A percentile compares a stretch with the other conserved stretches of the same genome.
phyloP scores from a whole-genome alignment of 2,329 filamentous ascomycete species.

The Cryphonectria naterciae region DNA sequence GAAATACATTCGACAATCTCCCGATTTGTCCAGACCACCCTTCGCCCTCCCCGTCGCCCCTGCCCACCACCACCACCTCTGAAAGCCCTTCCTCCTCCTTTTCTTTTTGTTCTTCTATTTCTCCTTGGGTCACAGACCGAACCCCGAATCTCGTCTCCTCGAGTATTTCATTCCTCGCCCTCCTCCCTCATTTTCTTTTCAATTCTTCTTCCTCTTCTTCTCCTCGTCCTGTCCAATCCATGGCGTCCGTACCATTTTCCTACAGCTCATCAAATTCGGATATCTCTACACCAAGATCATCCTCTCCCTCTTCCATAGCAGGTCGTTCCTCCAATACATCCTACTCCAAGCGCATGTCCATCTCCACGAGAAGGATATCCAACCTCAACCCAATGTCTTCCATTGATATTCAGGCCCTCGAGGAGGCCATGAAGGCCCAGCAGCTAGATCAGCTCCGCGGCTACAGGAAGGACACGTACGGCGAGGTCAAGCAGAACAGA shows the following conservation, averaged over 20 bases:
- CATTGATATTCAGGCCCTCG: constrained; percentile 60
- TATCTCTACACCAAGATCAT: constrained; percentile 59
- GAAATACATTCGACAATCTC: constrained; percentile 11
- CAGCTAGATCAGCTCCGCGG: constrained; percentile 64
- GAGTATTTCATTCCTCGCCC: constrained; percentile 23
- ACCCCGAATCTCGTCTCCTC: constrained; percentile 23
- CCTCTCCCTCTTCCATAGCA: constrained; percentile 55
- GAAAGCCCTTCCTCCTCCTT: constrained; percentile 9
- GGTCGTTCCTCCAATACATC: constrained; percentile 55
- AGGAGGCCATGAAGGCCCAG: constrained; percentile 64
- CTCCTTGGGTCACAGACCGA: constrained; percentile 15
- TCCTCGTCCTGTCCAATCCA: constrained; percentile 39
- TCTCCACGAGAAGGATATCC: constrained; percentile 54
- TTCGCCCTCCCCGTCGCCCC: constrained; percentile 19
- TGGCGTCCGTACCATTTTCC: constrained; percentile 52
- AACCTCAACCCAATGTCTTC: constrained; percentile 60
- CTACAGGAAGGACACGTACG: constrained; percentile 61
- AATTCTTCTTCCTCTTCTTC: constrained; percentile 16
- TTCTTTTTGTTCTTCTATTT: constrained; percentile 8
- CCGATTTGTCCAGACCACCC: constrained; percentile 26
- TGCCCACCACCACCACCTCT: constrained; percentile 15
- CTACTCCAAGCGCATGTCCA: constrained; percentile 55
- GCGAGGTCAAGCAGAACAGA: constrained; percentile 57
- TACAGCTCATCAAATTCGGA: constrained; percentile 51
- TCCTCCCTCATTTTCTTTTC: constrained; percentile 30